phyloP scores from a whole-genome alignment of 2,329 filamentous ascomycete genomes.

The Beauveria pseudobassiana region DNA sequence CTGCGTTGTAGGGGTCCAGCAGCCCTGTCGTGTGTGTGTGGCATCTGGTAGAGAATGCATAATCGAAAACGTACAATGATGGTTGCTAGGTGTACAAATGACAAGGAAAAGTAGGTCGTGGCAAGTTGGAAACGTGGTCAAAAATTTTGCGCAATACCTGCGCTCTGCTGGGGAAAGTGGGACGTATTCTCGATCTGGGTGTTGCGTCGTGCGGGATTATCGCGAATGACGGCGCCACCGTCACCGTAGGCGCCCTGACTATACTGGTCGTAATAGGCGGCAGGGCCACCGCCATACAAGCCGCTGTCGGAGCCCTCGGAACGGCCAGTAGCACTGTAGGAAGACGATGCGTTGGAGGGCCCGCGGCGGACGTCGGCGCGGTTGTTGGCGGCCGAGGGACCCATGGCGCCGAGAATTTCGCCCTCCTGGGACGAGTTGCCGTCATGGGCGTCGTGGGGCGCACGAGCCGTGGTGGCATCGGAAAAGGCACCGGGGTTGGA shows the following conservation, averaged over 20 bases:
- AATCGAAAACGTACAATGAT: neutral
- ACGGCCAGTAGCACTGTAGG: slow-evolving; percentile 74
- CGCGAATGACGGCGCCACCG: slow-evolving; percentile 64
- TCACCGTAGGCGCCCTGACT: slow-evolving; percentile 48
- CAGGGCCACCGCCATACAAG: slow-evolving; percentile 35
- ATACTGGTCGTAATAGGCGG: slow-evolving; percentile 53
- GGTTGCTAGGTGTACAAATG: neutral
- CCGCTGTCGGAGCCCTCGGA: slow-evolving; percentile 60
- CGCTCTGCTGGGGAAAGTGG: slow-evolving; percentile 85
- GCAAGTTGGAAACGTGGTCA: slow-evolving; percentile 32
- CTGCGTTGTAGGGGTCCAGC: neutral
- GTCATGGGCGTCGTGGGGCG: slow-evolving; percentile 49
- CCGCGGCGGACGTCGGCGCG: slow-evolving; percentile 74
- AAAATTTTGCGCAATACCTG: slow-evolving; percentile 96
- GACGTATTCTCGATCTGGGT: slow-evolving; percentile 89
- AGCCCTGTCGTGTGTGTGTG: neutral
- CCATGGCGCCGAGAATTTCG: slow-evolving; percentile 77
- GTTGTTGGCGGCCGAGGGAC: slow-evolving; percentile 60
- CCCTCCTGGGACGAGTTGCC: slow-evolving; percentile 56
- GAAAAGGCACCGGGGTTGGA: slow-evolving; percentile 65
- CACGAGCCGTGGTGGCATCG: slow-evolving; percentile 68
- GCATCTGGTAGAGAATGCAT: neutral
- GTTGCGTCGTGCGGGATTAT: slow-evolving; percentile 86
- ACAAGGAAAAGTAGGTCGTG: slow-evolving; percentile 14
- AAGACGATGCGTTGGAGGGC: slow-evolving; percentile 91